phyloP scores from a whole-genome alignment of 495 filamentous ascomycete genomes.

The Talaromyces proteolyticus region DNA sequence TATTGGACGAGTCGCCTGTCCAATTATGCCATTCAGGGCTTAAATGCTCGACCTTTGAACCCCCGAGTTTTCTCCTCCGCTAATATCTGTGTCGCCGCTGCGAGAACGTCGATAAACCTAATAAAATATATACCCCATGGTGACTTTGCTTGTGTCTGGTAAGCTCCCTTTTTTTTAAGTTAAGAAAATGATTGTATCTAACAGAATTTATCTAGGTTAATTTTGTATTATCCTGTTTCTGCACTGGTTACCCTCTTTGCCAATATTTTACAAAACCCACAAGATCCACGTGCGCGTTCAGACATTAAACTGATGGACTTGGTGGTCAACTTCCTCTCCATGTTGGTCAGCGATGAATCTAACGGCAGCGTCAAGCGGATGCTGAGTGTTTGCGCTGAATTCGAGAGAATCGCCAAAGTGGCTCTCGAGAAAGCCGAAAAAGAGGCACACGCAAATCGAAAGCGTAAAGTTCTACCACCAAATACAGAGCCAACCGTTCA shows the following conservation, averaged over 20 bases:
- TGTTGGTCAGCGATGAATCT: constrained; percentile 68
- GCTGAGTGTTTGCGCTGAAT: constrained; percentile 88
- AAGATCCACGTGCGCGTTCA: constrained; percentile 78
- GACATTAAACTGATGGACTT: constrained; percentile 88
- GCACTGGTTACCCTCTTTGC: constrained; percentile 93
- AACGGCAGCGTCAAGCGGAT: constrained; percentile 87
- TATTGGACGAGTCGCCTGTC: constrained; percentile 96
- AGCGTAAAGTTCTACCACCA: constrained; percentile 62
- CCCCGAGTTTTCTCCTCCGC: constrained; percentile 93
- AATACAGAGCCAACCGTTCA: constrained; percentile 15
- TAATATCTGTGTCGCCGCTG: constrained; percentile 84
- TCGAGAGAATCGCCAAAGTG: constrained; percentile 87
- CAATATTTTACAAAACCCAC: constrained; percentile 94
- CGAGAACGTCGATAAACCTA: constrained; percentile 85
- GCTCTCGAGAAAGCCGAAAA: constrained; percentile 88
- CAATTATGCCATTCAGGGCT: constrained; percentile 88
- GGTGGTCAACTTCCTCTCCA: constrained; percentile 84
- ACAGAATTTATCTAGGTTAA: constrained; percentile 58
- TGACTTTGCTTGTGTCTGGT: constrained; percentile 95
- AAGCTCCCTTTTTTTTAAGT: constrained; percentile 24
- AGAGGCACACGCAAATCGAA: constrained; percentile 68
- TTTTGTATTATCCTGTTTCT: constrained; percentile 95
- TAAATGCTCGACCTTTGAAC: constrained; percentile 86
- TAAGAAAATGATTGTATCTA: not conserved
- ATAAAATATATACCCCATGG: constrained; percentile 95